Evolutionary conservation across 352 stramenopile species (phyloP).

Genomic region (Phytophthora pistaciae): DNA sequence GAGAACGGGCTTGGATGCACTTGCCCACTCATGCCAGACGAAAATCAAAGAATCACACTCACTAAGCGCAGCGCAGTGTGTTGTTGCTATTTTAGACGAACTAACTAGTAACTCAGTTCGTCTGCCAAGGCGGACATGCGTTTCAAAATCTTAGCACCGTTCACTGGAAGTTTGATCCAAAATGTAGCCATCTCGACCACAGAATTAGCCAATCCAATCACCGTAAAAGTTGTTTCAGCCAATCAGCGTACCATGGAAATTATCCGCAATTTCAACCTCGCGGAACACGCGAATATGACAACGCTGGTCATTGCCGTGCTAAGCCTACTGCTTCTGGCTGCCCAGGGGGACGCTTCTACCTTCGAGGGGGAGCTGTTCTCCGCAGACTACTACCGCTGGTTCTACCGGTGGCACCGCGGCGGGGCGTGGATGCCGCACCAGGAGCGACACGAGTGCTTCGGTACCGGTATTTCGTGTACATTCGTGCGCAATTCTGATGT

Average conservation of each 20-base stretch:
- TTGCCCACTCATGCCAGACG: background rate
- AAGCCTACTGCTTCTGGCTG: slow-evolving; percentile 6
- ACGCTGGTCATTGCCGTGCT: background rate
- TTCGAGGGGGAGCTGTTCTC: slow-evolving; percentile 30
- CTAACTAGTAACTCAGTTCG: too few species aligned
- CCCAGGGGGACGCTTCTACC: background rate
- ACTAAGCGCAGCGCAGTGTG: too few species aligned
- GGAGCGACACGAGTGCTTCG: slow-evolving; percentile 27
- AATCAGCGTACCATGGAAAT: background rate
- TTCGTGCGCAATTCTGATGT: slow-evolving; percentile 25
- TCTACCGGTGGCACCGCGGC: slow-evolving; percentile 36
- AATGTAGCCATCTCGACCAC: too few species aligned
- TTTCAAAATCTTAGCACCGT: too few species aligned
- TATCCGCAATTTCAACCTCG: background rate
- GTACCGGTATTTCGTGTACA: slow-evolving; percentile 10
- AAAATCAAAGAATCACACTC: too few species aligned
- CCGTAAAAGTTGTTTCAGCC: background rate
- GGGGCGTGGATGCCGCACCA: slow-evolving; percentile 34
- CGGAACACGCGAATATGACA: background rate
- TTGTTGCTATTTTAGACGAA: too few species aligned
- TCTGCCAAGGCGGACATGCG: too few species aligned
- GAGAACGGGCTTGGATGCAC: slow-evolving; percentile 3
- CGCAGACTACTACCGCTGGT: slow-evolving; percentile 28
- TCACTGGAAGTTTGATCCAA: too few species aligned
- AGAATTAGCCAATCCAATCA: too few species aligned